Conservation (phyloP, 202 grass and related monocot species). For the Elaeis oleifera region DNA sequence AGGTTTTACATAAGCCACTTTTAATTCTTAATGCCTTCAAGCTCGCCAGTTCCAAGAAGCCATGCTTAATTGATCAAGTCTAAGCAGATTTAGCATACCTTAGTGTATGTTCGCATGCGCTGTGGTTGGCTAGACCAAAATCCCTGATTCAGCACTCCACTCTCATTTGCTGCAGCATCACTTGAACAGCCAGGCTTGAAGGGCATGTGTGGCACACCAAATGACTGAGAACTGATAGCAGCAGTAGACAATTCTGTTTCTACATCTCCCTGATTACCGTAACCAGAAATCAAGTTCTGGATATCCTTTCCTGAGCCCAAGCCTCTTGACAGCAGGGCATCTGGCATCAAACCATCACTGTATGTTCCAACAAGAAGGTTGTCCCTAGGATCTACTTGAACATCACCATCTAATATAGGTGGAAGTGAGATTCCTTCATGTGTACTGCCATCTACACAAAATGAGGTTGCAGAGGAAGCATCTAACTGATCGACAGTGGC, state of each 20-base stretch:
- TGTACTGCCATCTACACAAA: constrained; percentile 80
- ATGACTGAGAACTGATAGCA: constrained; percentile 89
- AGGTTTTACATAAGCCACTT: too few relatives aligned
- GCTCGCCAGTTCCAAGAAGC: not conserved
- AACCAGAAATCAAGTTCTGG: constrained; percentile 57
- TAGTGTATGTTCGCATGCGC: constrained; percentile 89
- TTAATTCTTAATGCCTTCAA: not conserved
- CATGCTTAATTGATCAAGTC: not conserved
- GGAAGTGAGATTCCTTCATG: constrained; percentile 74
- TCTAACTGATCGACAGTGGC: constrained; percentile 71
- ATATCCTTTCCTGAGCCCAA: constrained; percentile 66
- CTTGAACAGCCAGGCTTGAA: constrained; percentile 89
- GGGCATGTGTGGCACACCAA: constrained; percentile 70
- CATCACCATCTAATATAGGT: constrained; percentile 53
- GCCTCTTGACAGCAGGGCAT: constrained; percentile 68
- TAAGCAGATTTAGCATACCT: constrained; percentile 43
- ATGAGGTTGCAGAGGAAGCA: constrained; percentile 90
- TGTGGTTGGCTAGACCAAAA: constrained; percentile 82
- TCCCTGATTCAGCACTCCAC: constrained; percentile 53
- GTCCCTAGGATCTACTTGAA: constrained; percentile 75
- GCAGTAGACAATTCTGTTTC: constrained; percentile 92
- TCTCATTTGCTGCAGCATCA: constrained; percentile 67
- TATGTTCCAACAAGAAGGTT: constrained; percentile 59
- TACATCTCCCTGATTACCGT: constrained; percentile 63
- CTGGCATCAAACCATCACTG: constrained; percentile 67